Percentiles rank a stretch among this genome's conserved stretches.
Evolutionary conservation across 495 filamentous ascomycete genomes (phyloP).

Genomic region (Penicillium canariense): DNA sequence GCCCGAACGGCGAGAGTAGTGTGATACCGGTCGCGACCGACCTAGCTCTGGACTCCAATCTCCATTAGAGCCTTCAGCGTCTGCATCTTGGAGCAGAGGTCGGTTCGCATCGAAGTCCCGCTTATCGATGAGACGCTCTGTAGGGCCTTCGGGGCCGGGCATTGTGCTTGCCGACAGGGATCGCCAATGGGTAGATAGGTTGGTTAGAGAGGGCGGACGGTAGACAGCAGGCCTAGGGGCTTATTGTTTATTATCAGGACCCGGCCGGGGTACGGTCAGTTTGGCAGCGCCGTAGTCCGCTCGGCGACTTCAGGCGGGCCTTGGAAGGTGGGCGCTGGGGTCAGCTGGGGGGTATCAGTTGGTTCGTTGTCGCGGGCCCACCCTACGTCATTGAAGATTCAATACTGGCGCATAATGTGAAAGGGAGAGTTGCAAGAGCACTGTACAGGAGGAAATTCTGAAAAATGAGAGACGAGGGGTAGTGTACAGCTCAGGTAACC

Average conservation of each 20-base stretch:
- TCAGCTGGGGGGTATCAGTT: slow-evolving; percentile 33
- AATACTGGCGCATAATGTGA: neutral
- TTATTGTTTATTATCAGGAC: neutral
- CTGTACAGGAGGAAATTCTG: neutral
- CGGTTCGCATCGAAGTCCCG: slow-evolving; percentile 60
- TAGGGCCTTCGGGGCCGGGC: slow-evolving; percentile 29
- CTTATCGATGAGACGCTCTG: slow-evolving; percentile 44
- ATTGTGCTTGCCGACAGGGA: slow-evolving; percentile 16
- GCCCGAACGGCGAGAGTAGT: slow-evolving; percentile 19
- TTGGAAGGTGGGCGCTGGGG: slow-evolving; percentile 15
- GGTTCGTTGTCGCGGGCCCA: slow-evolving; percentile 16
- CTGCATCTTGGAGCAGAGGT: slow-evolving; percentile 38
- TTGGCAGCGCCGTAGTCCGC: neutral
- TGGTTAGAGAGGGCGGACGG: neutral
- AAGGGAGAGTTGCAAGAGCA: neutral
- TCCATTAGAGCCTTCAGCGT: slow-evolving; percentile 24
- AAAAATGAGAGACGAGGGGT: neutral
- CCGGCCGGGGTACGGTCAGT: neutral
- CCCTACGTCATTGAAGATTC: slow-evolving; percentile 21
- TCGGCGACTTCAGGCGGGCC: slow-evolving; percentile 8
- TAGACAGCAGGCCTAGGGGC: neutral
- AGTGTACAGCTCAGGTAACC: neutral
- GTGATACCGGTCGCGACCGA: slow-evolving; percentile 24
- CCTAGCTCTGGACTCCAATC: slow-evolving; percentile 6
- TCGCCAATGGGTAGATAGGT: neutral